phyloP scores from a whole-genome alignment of 441 rosid species.

The Populus tomentosa region DNA sequence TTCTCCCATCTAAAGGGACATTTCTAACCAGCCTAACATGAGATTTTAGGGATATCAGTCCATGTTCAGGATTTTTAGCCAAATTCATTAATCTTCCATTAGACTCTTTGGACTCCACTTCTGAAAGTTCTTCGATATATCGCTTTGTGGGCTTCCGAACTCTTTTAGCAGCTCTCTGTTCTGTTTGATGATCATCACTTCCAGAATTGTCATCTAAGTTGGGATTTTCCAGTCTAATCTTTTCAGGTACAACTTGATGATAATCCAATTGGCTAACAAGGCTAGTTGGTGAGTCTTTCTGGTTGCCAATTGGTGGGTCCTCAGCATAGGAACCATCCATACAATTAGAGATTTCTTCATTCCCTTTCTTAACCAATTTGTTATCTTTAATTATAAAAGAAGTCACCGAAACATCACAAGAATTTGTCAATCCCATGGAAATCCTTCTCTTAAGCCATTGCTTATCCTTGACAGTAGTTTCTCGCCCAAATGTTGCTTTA shows the following conservation, averaged over 20 bases:
- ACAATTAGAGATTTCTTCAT: conserved; percentile 34
- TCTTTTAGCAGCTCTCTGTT: conserved; percentile 58
- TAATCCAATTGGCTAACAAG: conserved; percentile 33
- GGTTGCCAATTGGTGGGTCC: conserved; percentile 20
- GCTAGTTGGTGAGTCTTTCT: conserved; percentile 30
- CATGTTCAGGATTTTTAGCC: conserved; percentile 25
- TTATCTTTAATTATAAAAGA: conserved; percentile 49
- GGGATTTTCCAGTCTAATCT: conserved; percentile 26
- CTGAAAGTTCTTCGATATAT: conserved; percentile 73
- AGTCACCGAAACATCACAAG: conserved; percentile 58
- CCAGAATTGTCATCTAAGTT: conserved; percentile 34
- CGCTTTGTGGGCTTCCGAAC: conserved; percentile 78
- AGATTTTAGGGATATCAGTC: conserved; percentile 30
- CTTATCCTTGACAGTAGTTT: conserved; percentile 90
- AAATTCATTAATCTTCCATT: conserved; percentile 30
- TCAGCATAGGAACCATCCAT: conserved; percentile 21
- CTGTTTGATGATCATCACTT: conserved; percentile 45
- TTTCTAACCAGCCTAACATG: conserved; percentile 35
- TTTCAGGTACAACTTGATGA: conserved; percentile 27
- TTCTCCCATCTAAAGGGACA: conserved; percentile 43
- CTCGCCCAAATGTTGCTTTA: conserved; percentile 80
- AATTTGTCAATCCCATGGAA: conserved; percentile 64
- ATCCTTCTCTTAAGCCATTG: conserved; percentile 88
- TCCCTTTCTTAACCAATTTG: conserved; percentile 39
- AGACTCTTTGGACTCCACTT: conserved; percentile 38